Evolutionary conservation across 2,329 filamentous ascomycete species (phyloP), one percentile per base, ranked within the genome.

Genomic region (Apiospora hydei): DNA sequence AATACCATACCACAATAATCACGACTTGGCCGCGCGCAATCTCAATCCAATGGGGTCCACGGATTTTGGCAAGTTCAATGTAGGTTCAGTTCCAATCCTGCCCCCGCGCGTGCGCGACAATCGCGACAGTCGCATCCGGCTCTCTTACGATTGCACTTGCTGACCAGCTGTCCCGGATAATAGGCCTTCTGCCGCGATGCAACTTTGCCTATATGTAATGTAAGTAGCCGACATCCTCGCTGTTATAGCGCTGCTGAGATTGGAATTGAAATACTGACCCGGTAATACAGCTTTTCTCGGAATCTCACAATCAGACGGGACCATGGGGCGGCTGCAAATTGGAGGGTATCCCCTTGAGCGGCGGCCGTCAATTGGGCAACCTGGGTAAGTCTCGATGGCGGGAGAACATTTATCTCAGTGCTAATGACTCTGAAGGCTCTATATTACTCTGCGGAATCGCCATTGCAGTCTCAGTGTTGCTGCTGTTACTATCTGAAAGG

Each of bases 151-250:
- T 64, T 26, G 1, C 41, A 26, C 26, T 70, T 53, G 74, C 77
- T 73, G 71, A 75, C 72, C 73, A 74, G 41, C 78, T 73, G 71
- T 72, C 73, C 76, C 76, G 73, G 57, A 70, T 67, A 72, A 79
- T 79, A 96, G 93, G 85, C 92, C 80, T 95, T 96, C 82, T 96
- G 94, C 87, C 92, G 89, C 81, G 93, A 95, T 84, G 93, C 93
- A 78, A 95, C 93, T 72, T 86, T 96, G 78, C 93, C 94, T 71
- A 87, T 96, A 78, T 96, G 93, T 87, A 96, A 96, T 88, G 93
- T 95, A 88, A 78, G 92, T 89, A 70, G 73, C 18, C 34, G 13
- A 6, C 21, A n/a, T 18, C 34, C 4, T 64, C 57, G 18, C 34
- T 38, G 57, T 7, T 67, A 70, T 30, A 69, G 70, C 61, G 46